phyloP scores from a whole-genome alignment of 805 yeast genomes.

The Blastobotrys mokoenaii region DNA sequence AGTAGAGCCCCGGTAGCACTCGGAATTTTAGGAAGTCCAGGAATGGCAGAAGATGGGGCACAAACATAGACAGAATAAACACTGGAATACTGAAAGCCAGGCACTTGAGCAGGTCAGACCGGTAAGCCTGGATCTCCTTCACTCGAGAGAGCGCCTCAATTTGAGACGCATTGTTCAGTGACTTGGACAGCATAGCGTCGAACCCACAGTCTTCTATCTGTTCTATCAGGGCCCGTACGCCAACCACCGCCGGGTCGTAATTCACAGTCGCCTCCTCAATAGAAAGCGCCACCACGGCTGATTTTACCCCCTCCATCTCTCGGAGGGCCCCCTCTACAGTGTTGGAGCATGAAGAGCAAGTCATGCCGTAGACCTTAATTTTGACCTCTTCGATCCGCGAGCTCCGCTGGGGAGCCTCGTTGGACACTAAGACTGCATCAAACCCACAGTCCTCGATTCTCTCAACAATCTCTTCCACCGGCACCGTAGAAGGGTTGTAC shows the following conservation, averaged over 20 bases:
- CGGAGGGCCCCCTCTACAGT: slow-evolving; percentile 42
- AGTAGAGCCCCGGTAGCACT: slow-evolving; percentile 52
- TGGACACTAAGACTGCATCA: slow-evolving; percentile 35
- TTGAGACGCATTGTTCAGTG: slow-evolving; percentile 58
- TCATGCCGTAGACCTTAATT: slow-evolving; percentile 49
- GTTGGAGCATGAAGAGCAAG: slow-evolving; percentile 47
- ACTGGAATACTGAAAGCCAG: slow-evolving; percentile 57
- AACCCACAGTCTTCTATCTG: slow-evolving; percentile 45
- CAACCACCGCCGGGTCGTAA: slow-evolving; percentile 42
- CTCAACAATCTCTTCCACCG: slow-evolving; percentile 35
- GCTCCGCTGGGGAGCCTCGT: neutral
- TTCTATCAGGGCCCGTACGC: slow-evolving; percentile 56
- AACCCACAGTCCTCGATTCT: slow-evolving; percentile 73
- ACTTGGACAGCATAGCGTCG: slow-evolving; percentile 39
- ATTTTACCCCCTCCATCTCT: slow-evolving; percentile 38
- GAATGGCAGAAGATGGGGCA: slow-evolving; percentile 22
- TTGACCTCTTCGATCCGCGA: slow-evolving; percentile 13
- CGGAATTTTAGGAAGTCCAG: slow-evolving; percentile 29
- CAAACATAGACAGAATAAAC: slow-evolving; percentile 35
- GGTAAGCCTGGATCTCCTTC: slow-evolving; percentile 71
- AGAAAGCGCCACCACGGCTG: slow-evolving; percentile 42
- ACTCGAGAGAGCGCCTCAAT: slow-evolving; percentile 56
- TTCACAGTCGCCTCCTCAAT: slow-evolving; percentile 47
- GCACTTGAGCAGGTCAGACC: slow-evolving; percentile 42
- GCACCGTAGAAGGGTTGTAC: slow-evolving; percentile 34